These are phyloP conservation scores for Rubroboletus pulcherrimus DNA, from an alignment of 768 basidiomycete species.

Conservation along the genomic window DNA sequence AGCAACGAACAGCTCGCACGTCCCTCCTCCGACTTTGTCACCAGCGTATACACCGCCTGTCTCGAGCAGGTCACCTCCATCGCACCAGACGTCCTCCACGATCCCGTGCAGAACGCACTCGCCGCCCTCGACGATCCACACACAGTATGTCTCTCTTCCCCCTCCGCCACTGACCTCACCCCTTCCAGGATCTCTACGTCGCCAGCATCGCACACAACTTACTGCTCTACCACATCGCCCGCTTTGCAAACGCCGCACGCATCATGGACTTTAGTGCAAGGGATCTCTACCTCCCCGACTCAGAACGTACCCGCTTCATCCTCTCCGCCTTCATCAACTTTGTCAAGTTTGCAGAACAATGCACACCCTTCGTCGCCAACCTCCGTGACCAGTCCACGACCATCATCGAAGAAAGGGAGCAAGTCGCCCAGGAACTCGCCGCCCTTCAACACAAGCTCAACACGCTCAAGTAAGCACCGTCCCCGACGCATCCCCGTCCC, in stretches of 20 bases:
- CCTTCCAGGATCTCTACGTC: constrained; percentile 59
- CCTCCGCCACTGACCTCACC: neutral
- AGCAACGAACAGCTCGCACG: constrained; percentile 63
- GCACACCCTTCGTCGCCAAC: constrained; percentile 55
- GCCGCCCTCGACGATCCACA: constrained; percentile 48
- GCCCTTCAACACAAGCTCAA: constrained; percentile 51
- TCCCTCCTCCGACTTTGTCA: constrained; percentile 69
- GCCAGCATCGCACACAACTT: constrained; percentile 58
- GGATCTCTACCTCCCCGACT: constrained; percentile 71
- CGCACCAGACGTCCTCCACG: constrained; percentile 52
- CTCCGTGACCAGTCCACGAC: constrained; percentile 57
- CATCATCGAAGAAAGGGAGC: constrained; percentile 59
- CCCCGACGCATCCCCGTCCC: neutral
- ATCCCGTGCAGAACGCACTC: constrained; percentile 55
- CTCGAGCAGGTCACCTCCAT: constrained; percentile 70
- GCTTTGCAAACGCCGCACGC: constrained; percentile 69
- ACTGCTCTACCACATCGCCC: constrained; percentile 68
- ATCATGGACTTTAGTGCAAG: constrained; percentile 73
- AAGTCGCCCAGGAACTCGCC: constrained; percentile 44
- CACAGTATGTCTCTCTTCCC: constrained; percentile 39
- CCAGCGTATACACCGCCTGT: constrained; percentile 65
- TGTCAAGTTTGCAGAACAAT: constrained; percentile 83
- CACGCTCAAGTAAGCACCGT: constrained; percentile 49
- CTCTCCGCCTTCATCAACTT: constrained; percentile 93
- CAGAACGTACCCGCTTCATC: constrained; percentile 67